Evolutionary conservation across 345 rosid species (phyloP).

Genomic region (Salix purpurea): DNA sequence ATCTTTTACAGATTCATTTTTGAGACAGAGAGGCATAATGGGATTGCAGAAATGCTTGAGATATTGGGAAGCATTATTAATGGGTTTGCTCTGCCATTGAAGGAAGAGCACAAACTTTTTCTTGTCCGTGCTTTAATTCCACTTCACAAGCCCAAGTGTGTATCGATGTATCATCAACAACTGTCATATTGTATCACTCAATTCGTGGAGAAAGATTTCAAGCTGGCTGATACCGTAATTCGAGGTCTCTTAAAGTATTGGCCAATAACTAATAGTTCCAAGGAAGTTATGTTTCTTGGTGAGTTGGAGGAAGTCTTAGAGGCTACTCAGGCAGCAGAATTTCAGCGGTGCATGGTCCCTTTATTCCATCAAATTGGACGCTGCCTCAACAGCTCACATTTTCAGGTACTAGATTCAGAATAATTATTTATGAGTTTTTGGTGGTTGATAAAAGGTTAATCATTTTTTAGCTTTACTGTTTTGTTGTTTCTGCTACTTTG

Average conservation of each 20-base stretch:
- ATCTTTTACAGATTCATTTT: conserved; percentile 67
- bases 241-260: conserved; percentile 68
- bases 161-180: conserved; percentile 63
- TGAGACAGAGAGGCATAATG: conserved; percentile 67
- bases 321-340: conserved; percentile 75
- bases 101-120: conserved; percentile 84
- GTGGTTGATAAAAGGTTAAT: not conserved
- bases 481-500: not conserved
- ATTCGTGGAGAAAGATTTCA: conserved; percentile 77
- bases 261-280: conserved; percentile 73
- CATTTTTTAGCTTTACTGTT: not conserved
- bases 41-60: conserved; percentile 73
- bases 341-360: conserved; percentile 76
- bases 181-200: conserved; percentile 76
- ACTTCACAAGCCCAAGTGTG: conserved; percentile 71
- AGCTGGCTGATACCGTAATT: conserved; percentile 72
- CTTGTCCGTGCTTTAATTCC: conserved; percentile 72
- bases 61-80: conserved; percentile 75
- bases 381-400: conserved; percentile 74
- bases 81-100: conserved; percentile 77
- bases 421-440: not conserved
- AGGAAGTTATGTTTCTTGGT: conserved; percentile 80
- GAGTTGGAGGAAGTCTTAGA: conserved; percentile 82
- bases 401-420: conserved; percentile 48
- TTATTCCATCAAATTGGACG: conserved; percentile 52